A percentile compares a stretch with the other conserved stretches of the same genome.
Conservation (phyloP, 1,139 yeast genomes). For the Geotrichum macrosporum region DNA sequence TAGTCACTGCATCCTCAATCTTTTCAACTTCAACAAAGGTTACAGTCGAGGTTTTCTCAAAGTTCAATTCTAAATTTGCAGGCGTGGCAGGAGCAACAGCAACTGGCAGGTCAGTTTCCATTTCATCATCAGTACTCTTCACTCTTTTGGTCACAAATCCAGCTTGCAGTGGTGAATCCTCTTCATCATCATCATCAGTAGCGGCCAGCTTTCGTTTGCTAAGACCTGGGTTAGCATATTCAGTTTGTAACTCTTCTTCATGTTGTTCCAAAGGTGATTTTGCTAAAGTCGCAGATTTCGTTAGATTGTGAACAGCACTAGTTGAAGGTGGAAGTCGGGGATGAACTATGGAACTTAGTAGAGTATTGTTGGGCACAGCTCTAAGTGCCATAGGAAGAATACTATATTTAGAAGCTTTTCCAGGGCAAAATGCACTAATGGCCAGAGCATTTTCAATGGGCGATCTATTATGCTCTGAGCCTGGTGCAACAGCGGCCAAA, state of each 20-base stretch:
- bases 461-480: conserved; percentile 20
- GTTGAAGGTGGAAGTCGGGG: conserved; percentile 68
- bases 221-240: neutral
- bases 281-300: conserved; percentile 11
- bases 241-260: neutral
- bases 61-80: conserved; percentile 26
- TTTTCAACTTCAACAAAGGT: conserved; percentile 6
- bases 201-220: neutral
- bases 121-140: conserved; percentile 15
- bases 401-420: conserved; percentile 52
- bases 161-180: conserved; percentile 15
- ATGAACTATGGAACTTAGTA: conserved; percentile 57
- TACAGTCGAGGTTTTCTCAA: neutral
- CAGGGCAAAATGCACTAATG: conserved; percentile 57
- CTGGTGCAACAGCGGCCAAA: conserved; percentile 40
- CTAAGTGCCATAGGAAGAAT: conserved; percentile 67
- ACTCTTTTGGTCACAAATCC: conserved; percentile 22
- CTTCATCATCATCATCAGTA: conserved; percentile 29
- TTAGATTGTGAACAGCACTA: conserved; percentile 15
- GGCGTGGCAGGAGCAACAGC: conserved; percentile 22
- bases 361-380: conserved; percentile 39
- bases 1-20: neutral
- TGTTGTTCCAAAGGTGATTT: neutral
- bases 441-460: conserved; percentile 12
- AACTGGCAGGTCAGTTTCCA: conserved; percentile 25